phyloP scores from a whole-genome alignment of 2,329 filamentous ascomycete genomes.

The Alternaria sp. region DNA sequence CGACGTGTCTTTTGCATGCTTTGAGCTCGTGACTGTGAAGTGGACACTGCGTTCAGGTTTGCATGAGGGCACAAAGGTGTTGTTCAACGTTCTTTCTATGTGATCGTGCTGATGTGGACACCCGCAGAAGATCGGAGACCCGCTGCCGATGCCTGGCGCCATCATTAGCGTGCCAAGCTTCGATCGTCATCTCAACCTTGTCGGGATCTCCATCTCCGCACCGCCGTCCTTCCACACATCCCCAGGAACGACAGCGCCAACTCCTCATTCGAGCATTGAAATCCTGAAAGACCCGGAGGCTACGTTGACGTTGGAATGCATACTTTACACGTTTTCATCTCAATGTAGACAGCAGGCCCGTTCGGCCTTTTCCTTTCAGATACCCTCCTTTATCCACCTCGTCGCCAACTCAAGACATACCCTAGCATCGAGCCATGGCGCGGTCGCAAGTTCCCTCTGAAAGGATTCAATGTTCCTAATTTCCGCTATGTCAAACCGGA shows the following conservation, averaged over 20 bases:
- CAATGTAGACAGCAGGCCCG: background rate
- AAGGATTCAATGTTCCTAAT: background rate
- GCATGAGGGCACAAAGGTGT: background rate
- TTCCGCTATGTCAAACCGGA: background rate
- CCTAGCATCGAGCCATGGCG: background rate
- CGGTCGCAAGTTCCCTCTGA: background rate
- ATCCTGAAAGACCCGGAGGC: background rate
- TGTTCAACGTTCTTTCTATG: background rate
- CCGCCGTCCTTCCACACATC: background rate
- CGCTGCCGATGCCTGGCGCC: background rate
- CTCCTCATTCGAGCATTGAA: background rate
- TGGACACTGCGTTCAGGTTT: background rate
- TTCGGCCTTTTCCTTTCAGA: background rate
- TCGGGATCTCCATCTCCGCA: background rate
- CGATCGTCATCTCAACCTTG: background rate
- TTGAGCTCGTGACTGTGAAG: background rate
- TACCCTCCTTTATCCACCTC: background rate
- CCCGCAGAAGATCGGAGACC: background rate
- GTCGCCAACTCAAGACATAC: background rate
- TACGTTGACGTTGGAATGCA: background rate
- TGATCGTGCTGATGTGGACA: background rate
- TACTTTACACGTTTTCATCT: background rate
- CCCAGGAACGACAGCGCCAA: background rate
- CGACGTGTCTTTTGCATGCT: background rate
- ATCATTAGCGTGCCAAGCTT: background rate